Evolutionary conservation across 352 stramenopile species (phyloP).

Genomic region (Phytophthora pini): DNA sequence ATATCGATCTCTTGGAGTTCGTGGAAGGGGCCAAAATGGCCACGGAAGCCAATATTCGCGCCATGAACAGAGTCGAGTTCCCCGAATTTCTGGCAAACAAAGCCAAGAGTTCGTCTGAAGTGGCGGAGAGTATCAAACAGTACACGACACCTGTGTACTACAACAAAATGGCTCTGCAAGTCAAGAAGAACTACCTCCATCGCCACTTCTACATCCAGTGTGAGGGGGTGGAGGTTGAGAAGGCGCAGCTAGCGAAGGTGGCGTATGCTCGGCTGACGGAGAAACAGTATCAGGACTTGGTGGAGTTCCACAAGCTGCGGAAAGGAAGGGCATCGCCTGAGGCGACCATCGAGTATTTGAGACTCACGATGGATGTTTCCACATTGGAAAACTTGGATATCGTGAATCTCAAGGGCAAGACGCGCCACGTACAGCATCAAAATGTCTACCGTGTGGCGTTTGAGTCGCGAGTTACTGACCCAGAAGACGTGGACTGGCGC

Average conservation of each 20-base stretch:
- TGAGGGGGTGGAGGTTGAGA: slow-evolving; percentile 41
- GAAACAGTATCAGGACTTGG: slow-evolving; percentile 42
- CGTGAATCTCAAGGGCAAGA: slow-evolving; percentile 24
- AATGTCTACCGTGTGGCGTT: slow-evolving; percentile 51
- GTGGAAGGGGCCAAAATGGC: slow-evolving; percentile 45
- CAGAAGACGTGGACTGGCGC: slow-evolving; percentile 70
- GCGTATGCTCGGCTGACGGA: slow-evolving; percentile 51
- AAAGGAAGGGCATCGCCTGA: neutral
- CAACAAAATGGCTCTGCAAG: slow-evolving; percentile 46
- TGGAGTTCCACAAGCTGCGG: slow-evolving; percentile 20
- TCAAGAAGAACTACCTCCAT: slow-evolving; percentile 55
- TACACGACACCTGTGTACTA: slow-evolving; percentile 39
- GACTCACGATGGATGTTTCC: slow-evolving; percentile 43
- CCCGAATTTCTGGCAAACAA: slow-evolving; percentile 41
- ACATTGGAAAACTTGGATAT: slow-evolving; percentile 53
- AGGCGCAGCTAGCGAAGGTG: slow-evolving; percentile 37
- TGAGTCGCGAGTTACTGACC: slow-evolving; percentile 62
- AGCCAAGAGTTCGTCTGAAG: slow-evolving; percentile 30
- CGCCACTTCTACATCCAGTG: slow-evolving; percentile 49
- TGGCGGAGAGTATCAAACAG: slow-evolving; percentile 25
- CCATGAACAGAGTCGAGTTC: slow-evolving; percentile 46
- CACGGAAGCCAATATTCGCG: slow-evolving; percentile 40
- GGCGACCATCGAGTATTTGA: slow-evolving; percentile 47
- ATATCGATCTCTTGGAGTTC: slow-evolving; percentile 54
- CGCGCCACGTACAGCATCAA: slow-evolving; percentile 35